Evolutionary conservation across 768 basidiomycete species (phyloP).

Genomic region (Pulveroboletus ravenelii): DNA sequence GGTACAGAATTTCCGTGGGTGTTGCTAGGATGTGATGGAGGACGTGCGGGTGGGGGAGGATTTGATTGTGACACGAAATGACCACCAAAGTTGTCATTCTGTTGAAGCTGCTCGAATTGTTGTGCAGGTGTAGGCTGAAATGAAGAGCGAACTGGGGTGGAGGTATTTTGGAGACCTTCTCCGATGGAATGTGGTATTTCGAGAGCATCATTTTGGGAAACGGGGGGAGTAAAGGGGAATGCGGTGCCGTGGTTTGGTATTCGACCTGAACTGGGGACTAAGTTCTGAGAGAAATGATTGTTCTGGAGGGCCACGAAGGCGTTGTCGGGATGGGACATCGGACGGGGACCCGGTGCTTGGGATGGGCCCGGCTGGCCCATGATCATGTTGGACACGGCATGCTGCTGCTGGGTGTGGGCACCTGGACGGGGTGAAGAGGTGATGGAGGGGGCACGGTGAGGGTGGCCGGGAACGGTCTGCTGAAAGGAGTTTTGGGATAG

Average conservation of each 20-base stretch:
- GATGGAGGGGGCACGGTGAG: constrained; percentile 28
- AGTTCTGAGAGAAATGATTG: constrained; percentile 29
- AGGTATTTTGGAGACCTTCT: constrained; percentile 36
- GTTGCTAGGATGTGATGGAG: constrained; percentile 40
- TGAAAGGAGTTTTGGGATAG: constrained; percentile 31
- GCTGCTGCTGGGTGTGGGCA: constrained; percentile 27
- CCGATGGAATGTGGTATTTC: constrained; percentile 44
- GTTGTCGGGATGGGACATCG: constrained; percentile 45
- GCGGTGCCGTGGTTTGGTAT: constrained; percentile 31
- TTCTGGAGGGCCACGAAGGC: constrained; percentile 42
- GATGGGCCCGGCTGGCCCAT: constrained; percentile 30
- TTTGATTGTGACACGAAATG: constrained; percentile 37
- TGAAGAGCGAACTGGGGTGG: constrained; percentile 33
- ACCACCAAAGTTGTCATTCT: constrained; percentile 30
- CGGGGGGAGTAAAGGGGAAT: constrained; percentile 45
- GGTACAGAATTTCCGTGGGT: constrained; percentile 29
- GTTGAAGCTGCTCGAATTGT: constrained; percentile 54
- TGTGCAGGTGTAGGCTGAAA: constrained; percentile 63
- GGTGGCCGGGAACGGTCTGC: constrained; percentile 21
- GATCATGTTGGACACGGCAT: constrained; percentile 25
- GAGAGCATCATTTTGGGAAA: constrained; percentile 44
- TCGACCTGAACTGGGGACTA: constrained; percentile 34
- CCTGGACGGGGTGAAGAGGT: constrained; percentile 30
- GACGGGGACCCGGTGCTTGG: constrained; percentile 27
- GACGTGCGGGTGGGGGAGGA: constrained; percentile 38